Conservation (phyloP, 306 rosid genomes). For the Mucuna pruriens region DNA sequence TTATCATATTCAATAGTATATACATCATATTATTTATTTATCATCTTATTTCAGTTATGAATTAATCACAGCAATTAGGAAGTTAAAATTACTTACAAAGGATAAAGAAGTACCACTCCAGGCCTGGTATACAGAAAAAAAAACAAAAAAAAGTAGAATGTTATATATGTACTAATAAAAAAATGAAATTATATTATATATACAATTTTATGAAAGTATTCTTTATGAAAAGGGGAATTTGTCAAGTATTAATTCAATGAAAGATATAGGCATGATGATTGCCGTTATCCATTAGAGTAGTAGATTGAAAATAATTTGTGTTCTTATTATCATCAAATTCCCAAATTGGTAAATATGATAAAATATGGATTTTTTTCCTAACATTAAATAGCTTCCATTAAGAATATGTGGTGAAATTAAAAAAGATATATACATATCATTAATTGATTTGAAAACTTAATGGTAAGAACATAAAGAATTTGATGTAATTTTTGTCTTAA, state of each 20-base stretch:
- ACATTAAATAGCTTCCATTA: neutral
- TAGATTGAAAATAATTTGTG: neutral
- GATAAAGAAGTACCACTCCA: slow-evolving; percentile 77
- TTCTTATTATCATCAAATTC: neutral
- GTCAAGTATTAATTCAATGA: neutral
- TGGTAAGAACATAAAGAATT: neutral
- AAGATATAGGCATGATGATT: neutral
- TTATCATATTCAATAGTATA: neutral
- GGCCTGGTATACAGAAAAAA: slow-evolving; percentile 60
- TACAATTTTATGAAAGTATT: neutral
- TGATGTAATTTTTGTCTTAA: neutral
- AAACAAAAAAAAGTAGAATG: neutral
- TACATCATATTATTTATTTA: no score
- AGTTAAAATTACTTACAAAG: slow-evolving; percentile 64
- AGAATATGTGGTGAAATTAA: neutral
- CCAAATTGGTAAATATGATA: neutral
- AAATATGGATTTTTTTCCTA: neutral
- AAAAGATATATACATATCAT: neutral
- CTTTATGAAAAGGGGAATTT: neutral
- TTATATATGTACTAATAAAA: neutral
- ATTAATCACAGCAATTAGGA: neutral
- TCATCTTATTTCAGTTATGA: slow-evolving; percentile 8
- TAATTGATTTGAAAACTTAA: neutral
- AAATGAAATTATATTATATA: neutral
- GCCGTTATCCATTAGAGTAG: neutral